Evolutionary conservation across 768 basidiomycete genomes (phyloP).

Genomic region (Trametes coccinea): DNA sequence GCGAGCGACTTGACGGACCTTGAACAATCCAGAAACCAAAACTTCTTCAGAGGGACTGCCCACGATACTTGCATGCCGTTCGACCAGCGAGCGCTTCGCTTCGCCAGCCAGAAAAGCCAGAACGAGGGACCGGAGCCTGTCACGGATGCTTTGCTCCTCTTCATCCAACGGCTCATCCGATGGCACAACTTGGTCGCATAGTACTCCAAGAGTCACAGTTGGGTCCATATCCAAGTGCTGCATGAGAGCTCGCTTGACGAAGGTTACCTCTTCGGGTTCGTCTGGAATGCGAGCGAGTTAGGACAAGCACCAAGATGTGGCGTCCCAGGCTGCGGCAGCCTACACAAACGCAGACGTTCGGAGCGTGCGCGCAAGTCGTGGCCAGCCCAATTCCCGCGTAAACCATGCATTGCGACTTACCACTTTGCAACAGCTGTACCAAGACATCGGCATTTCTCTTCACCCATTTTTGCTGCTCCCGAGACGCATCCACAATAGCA

Average conservation of each 20-base stretch:
- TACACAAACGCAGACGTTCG: no score
- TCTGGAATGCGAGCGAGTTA: constrained; percentile 34
- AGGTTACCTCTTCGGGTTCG: constrained; percentile 61
- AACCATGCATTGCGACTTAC: constrained; percentile 39
- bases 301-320: not conserved
- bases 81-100: constrained; percentile 47
- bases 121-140: constrained; percentile 58
- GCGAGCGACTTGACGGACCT: constrained; percentile 38
- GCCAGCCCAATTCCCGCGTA: no score
- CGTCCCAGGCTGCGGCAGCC: not conserved
- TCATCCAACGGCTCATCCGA: constrained; percentile 53
- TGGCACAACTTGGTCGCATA: constrained; percentile 67
- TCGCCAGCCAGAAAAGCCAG: constrained; percentile 57
- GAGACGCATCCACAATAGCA: constrained; percentile 54
- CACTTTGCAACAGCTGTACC: constrained; percentile 73
- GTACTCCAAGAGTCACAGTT: constrained; percentile 57
- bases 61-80: constrained; percentile 43
- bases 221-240: constrained; percentile 68
- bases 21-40: constrained; percentile 48
- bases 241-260: constrained; percentile 59
- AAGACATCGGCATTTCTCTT: constrained; percentile 75
- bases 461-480: constrained; percentile 55
- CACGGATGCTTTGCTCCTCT: constrained; percentile 57
- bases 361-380: no score
- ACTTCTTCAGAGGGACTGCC: constrained; percentile 49